Conservation (phyloP, 495 filamentous ascomycete species). For the Schizothecium vesticola region DNA sequence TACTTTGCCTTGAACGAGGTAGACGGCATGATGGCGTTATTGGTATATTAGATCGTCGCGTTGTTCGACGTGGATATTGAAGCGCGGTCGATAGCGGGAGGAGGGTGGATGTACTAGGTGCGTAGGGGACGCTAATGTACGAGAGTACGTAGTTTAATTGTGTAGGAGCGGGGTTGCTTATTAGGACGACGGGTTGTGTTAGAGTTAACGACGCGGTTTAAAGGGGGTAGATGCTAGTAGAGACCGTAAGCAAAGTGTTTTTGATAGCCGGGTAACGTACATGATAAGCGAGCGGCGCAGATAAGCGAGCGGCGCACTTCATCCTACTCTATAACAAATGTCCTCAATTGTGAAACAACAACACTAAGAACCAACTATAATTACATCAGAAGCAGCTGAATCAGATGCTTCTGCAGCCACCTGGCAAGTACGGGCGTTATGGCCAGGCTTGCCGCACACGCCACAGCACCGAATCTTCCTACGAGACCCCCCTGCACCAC, state of each 20-base stretch:
- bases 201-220: slow-evolving; percentile 8
- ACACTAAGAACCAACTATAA: too few species aligned
- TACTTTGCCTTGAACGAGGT: slow-evolving; percentile 29
- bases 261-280: slow-evolving; percentile 18
- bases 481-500: too few species aligned
- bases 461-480: too few species aligned
- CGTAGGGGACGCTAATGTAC: slow-evolving; percentile 37
- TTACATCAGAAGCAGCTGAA: too few species aligned
- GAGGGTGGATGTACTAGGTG: slow-evolving; percentile 40
- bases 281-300: too few species aligned
- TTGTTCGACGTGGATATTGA: slow-evolving; percentile 55
- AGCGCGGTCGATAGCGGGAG: slow-evolving; percentile 41
- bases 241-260: slow-evolving; percentile 33
- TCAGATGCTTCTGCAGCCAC: too few species aligned
- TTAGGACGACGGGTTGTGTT: background rate
- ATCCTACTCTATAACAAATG: too few species aligned
- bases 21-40: slow-evolving; percentile 41
- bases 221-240: slow-evolving; percentile 34
- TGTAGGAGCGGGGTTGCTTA: slow-evolving; percentile 12
- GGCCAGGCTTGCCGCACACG: too few species aligned
- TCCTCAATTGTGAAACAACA: too few species aligned
- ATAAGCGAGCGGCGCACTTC: too few species aligned
- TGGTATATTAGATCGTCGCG: slow-evolving; percentile 50
- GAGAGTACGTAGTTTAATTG: slow-evolving; percentile 24
- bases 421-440: too few species aligned